These are phyloP conservation scores for Pythium biforme DNA, from an alignment of 352 stramenopile genomes.

Conservation along the genomic window DNA sequence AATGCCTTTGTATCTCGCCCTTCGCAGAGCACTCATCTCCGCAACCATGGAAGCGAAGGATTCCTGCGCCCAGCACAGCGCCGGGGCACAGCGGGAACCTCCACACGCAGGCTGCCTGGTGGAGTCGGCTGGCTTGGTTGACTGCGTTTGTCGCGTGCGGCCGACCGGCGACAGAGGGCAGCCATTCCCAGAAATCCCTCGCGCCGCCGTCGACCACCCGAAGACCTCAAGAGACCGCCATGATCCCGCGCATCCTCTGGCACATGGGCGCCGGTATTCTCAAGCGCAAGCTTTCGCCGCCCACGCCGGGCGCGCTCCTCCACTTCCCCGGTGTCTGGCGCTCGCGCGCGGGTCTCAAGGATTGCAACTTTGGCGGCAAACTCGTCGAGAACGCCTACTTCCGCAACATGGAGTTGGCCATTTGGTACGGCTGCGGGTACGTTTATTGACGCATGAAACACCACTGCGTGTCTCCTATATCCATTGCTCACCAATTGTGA, in stretches of 20 bases:
- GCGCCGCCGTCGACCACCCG: neutral
- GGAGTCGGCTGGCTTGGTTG: neutral
- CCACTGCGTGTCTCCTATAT: no score
- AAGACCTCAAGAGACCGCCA: constrained; percentile 14
- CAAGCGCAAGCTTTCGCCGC: constrained; percentile 42
- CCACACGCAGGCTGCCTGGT: neutral
- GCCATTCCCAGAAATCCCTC: constrained; percentile 6
- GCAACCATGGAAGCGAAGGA: neutral
- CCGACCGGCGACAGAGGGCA: neutral
- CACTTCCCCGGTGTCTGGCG: constrained; percentile 58
- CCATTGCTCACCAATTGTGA: neutral
- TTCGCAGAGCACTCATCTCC: neutral
- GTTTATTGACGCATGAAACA: no score
- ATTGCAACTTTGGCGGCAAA: constrained; percentile 53
- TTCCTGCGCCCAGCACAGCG: constrained; percentile 2
- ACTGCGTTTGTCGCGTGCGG: constrained; percentile 4
- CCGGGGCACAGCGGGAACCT: neutral
- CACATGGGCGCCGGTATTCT: constrained; percentile 62
- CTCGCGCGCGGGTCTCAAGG: constrained; percentile 51
- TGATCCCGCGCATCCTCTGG: constrained; percentile 72
- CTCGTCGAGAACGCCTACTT: constrained; percentile 70
- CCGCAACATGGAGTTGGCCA: constrained; percentile 68
- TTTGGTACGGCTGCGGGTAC: constrained; percentile 69
- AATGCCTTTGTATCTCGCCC: neutral
- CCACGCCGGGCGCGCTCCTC: constrained; percentile 45